Evolutionary conservation across 2,329 filamentous ascomycete species (phyloP), one percentile per base, ranked within the genome.

Genomic region (Epichloe bromicola): DNA sequence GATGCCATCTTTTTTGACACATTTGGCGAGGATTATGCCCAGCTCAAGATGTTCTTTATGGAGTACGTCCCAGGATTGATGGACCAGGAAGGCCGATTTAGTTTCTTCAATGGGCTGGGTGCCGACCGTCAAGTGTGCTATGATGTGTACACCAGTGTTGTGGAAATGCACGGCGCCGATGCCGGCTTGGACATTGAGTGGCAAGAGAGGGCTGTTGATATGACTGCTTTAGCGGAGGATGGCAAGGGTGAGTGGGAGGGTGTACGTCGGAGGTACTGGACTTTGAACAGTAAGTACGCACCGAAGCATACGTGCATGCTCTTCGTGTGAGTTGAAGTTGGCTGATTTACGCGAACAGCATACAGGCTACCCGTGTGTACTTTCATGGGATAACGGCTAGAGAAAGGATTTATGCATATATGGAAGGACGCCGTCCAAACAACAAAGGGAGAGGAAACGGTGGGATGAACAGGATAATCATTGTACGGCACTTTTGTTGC

Each of bases 1-100:
- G 87, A 95, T 63, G 87, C 85, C 30, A 88, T 98, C 58, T 98
- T 97, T 72, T 97, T 96, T 62, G 93, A 98, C 64, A 98, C 93
- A 0, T 97, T 97, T 66, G 93, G 89, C 6, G 93, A 98, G 69
- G 87, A 93, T 56, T 98, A 97, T 67, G 74, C 75, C 2, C 86
- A 91, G 64, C 79, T 97, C 30, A 84, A 85, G 45, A 75, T 82
- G 53, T 96, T 97, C 71, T 95, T 97, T 65, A 84, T 79, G 2
- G 93, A 97, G 65, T 82, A 85, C 59, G 83, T 97, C 11, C 87
- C 93, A 34, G 84, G 81, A 0, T 67, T 97, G 50, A 71, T 98
- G 44, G 83, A 86, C 57, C 72, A 76, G 20, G 69, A 77, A 4
- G 86, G 90, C 53, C 77, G 83, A 8, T 95, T 94, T 64, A 83